Evolutionary conservation across 2,329 filamentous ascomycete species (phyloP).

Genomic region (Neonectria neomacrospora): DNA sequence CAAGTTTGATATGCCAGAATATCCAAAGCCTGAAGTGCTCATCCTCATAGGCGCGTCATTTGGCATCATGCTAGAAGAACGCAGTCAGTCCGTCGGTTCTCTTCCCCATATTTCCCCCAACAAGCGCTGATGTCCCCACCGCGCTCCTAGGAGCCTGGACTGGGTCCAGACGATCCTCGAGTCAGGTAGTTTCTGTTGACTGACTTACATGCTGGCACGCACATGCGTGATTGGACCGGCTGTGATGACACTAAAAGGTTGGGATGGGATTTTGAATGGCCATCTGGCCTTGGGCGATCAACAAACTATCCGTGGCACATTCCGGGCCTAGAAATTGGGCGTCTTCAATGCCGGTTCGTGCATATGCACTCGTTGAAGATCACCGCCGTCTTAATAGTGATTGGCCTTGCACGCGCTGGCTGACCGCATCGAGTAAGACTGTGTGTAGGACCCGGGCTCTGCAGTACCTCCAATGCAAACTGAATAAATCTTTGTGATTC

Average conservation of each 20-base stretch:
- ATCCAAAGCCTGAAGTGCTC: background rate
- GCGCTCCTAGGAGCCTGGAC: background rate
- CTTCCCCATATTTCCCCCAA: constrained; percentile 4
- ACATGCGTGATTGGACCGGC: background rate
- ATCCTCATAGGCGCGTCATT: constrained; percentile 28
- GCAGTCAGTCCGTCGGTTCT: constrained; percentile 2
- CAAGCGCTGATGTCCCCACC: background rate
- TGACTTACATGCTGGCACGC: background rate
- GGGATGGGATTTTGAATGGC: background rate
- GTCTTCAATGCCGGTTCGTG: constrained; percentile 1
- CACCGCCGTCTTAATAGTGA: background rate
- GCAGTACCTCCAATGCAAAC: constrained; percentile 14
- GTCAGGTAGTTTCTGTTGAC: background rate
- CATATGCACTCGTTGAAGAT: constrained; percentile 6
- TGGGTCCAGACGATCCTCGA: background rate
- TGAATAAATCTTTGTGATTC: constrained; percentile 6
- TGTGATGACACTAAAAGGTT: background rate
- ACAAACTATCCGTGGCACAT: background rate
- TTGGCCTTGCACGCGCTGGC: constrained; percentile 17
- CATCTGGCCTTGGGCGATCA: background rate
- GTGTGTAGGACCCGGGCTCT: background rate
- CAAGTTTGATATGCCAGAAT: background rate
- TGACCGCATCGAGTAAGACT: constrained; percentile 7
- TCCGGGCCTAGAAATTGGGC: background rate
- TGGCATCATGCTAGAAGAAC: background rate